Evolutionary conservation across 2,329 filamentous ascomycete genomes (phyloP), one percentile per base, ranked within the genome.

Genomic region (Aspergillus melleus): DNA sequence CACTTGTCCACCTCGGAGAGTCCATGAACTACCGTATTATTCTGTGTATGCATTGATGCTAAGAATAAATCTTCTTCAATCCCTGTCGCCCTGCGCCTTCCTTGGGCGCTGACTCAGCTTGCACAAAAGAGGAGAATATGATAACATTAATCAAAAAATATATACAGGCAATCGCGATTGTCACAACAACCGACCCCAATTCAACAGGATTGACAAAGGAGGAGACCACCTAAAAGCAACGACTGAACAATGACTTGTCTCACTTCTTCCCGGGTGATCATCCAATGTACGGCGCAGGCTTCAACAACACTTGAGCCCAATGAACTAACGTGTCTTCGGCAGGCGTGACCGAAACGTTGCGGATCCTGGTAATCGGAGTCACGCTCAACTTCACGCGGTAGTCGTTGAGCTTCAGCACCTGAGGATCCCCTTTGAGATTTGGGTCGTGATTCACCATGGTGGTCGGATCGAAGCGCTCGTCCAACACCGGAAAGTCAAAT

Each of bases 381-480:
- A 72, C 53, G 1, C 63, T 63, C 49, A 72, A 42, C 10, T 64
- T 58, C 6, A 74, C 62, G 14, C 57, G 51, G 14, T 52, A 52
- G 8, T 64, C 61, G n/a, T 63, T 54, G 3, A 52, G 55, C 44
- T 57, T 62, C 32, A 69, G 50, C 1, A 30, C 24, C n/a, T 59
- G 26, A 1, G 67, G 58, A 22, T 66, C 54, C 0, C 61, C 64
- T 20, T 50, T 51, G 22, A 67, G 57, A 19, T 57, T 59, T 5
- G 61, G 36, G 32, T 73, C 68, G 8, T 66, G 57, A 19, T 65
- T 68, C 26, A 68, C 32, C 71, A 74, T 75, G 3, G 59, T 62
- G 4, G 30, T 46, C 1, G 66, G 65, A 30, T 73, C 66, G 53
- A 70, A 74, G 2, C 47, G 24, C 6, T 69, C 66, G 1, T 65